Percentiles rank a stretch among this genome's conserved stretches.
Evolutionary conservation across 2,329 filamentous ascomycete genomes (phyloP).

Genomic region (Clarireedia monteithiana): DNA sequence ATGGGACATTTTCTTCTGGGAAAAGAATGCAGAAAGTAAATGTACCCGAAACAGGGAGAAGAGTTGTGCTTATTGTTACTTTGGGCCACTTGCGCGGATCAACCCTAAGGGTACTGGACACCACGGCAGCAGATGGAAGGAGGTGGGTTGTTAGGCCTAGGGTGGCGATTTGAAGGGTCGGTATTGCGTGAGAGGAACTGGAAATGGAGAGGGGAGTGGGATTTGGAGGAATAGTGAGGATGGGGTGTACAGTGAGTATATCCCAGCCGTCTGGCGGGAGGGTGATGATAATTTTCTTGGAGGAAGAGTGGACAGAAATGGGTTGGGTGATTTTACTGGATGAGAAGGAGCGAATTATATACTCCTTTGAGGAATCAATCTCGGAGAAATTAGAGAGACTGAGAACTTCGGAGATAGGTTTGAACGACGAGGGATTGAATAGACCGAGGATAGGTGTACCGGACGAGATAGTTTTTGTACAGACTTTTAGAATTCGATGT

Average conservation of each 20-base stretch:
- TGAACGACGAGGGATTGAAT: neutral
- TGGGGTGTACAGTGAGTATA: neutral
- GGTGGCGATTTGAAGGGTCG: too few species aligned
- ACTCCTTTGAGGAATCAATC: neutral
- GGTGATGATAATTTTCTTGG: neutral
- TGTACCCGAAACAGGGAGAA: too few species aligned
- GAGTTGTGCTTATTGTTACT: too few species aligned
- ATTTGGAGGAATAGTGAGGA: neutral
- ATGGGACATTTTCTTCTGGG: too few species aligned
- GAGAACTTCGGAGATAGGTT: neutral
- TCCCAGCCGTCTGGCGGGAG: neutral
- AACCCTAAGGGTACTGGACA: too few species aligned
- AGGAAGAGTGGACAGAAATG: neutral
- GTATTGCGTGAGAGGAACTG: too few species aligned
- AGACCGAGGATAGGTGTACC: slow-evolving; percentile 5
- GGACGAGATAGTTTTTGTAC: slow-evolving; percentile 6
- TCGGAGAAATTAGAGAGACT: neutral
- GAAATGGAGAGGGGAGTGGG: neutral
- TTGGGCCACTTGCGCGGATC: too few species aligned
- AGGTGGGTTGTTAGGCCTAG: too few species aligned
- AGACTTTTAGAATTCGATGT: slow-evolving; percentile 5
- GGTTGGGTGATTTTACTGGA: neutral
- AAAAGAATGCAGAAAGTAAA: too few species aligned
- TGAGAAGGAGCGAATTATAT: neutral
- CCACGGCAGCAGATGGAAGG: too few species aligned